Evolutionary conservation across 2,329 filamentous ascomycete genomes (phyloP).

Genomic region (Cercospora citrullina): DNA sequence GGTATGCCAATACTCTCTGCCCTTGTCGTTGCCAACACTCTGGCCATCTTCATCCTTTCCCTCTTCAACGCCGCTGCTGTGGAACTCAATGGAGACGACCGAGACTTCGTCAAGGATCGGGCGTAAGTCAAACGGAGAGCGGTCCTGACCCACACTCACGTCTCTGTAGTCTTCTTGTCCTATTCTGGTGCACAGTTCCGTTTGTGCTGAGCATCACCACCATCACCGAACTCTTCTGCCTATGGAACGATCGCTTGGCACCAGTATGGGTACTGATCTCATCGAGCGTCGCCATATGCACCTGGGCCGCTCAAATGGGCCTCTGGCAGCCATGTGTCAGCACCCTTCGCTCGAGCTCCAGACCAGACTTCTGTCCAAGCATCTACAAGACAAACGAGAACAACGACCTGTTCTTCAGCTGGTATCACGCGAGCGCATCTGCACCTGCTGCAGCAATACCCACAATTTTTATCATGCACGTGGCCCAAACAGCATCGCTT

Average conservation of each 20-base stretch:
- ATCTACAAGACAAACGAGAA: conserved; percentile 12
- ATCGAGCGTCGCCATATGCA: conserved; percentile 15
- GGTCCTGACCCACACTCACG: neutral
- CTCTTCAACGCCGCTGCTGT: conserved; percentile 21
- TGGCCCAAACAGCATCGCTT: neutral
- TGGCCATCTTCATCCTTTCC: conserved; percentile 19
- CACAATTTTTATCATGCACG: conserved; percentile 22
- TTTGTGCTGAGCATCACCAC: conserved; percentile 15
- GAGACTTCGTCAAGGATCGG: conserved; percentile 5
- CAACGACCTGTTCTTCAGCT: conserved; percentile 14
- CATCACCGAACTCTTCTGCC: conserved; percentile 14
- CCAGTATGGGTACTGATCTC: conserved; percentile 18
- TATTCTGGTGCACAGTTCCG: conserved; percentile 24
- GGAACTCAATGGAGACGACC: conserved; percentile 12
- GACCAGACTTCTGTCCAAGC: conserved; percentile 18
- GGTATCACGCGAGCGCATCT: conserved; percentile 14
- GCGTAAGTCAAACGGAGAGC: conserved; percentile 15
- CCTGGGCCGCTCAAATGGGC: conserved; percentile 17
- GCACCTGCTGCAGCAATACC: conserved; percentile 18
- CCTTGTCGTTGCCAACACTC: conserved; percentile 20
- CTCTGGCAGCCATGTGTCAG: conserved; percentile 20
- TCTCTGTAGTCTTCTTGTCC: conserved; percentile 17
- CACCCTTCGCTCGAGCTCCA: neutral
- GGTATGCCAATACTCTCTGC: conserved; percentile 21
- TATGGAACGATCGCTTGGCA: conserved; percentile 18